These are phyloP conservation scores for Graphilbum fragrans DNA, from an alignment of 2,329 filamentous ascomycete genomes.

Conservation along the genomic window DNA sequence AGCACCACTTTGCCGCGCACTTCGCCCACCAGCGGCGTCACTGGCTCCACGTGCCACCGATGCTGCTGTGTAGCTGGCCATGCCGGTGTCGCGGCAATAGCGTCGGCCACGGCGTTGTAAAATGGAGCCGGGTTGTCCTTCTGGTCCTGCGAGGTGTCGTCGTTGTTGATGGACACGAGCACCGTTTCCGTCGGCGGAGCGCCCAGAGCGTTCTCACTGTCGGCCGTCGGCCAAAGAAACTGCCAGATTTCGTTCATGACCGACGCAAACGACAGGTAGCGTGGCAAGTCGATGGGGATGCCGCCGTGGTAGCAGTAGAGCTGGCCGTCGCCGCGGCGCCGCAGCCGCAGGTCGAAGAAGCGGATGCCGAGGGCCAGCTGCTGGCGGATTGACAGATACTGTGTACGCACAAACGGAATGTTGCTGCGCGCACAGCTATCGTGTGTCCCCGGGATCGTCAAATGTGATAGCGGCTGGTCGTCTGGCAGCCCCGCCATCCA, in stretches of 20 bases:
- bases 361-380: slow-evolving; percentile 61
- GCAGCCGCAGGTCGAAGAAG: slow-evolving; percentile 51
- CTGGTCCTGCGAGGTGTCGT: slow-evolving; percentile 48
- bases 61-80: slow-evolving; percentile 18
- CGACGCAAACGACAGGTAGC: slow-evolving; percentile 45
- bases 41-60: slow-evolving; percentile 48
- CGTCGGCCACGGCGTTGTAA: slow-evolving; percentile 36
- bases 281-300: slow-evolving; percentile 57
- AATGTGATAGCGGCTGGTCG: slow-evolving; percentile 42
- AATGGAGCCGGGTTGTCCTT: slow-evolving; percentile 28
- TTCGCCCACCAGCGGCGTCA: slow-evolving; percentile 48
- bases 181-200: slow-evolving; percentile 50
- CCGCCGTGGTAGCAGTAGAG: slow-evolving; percentile 59
- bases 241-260: slow-evolving; percentile 45
- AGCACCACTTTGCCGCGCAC: slow-evolving; percentile 57
- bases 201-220: not conserved
- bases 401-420: slow-evolving; percentile 57
- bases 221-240: slow-evolving; percentile 41
- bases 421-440: slow-evolving; percentile 40
- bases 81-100: slow-evolving; percentile 29
- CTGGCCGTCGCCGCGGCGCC: slow-evolving; percentile 27
- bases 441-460: slow-evolving; percentile 63
- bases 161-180: slow-evolving; percentile 57
- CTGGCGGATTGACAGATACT: slow-evolving; percentile 47
- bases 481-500: slow-evolving; percentile 55